Conservation (phyloP, 345 rosid species). For the Moringa oleifera region DNA sequence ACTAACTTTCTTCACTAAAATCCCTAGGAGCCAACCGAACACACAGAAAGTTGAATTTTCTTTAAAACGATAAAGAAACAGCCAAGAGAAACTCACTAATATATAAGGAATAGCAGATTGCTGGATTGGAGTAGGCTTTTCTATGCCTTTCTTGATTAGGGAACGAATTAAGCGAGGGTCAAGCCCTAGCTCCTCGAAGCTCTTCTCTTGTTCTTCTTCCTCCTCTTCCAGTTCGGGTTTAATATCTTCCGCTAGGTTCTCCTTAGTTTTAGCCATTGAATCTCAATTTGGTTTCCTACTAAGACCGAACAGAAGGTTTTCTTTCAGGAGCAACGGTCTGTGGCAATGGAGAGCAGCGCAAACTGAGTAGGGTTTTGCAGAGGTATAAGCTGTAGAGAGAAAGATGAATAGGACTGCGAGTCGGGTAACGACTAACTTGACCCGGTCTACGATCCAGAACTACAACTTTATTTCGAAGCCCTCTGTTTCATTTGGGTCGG, state of each 20-base stretch:
- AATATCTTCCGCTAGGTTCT: constrained; percentile 17
- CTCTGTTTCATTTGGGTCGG: no score
- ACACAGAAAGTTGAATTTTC: neutral
- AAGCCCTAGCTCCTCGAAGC: constrained; percentile 72
- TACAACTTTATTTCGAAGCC: no score
- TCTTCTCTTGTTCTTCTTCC: constrained; percentile 40
- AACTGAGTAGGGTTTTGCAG: no score
- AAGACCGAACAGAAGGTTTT: no score
- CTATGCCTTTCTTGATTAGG: constrained; percentile 55
- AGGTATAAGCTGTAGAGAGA: no score
- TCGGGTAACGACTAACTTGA: no score
- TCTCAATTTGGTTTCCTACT: neutral
- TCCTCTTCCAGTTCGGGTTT: constrained; percentile 13
- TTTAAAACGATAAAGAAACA: neutral
- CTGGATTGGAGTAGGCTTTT: constrained; percentile 77
- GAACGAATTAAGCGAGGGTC: constrained; percentile 80
- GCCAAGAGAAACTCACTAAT: constrained; percentile 34
- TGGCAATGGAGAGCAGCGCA: no score
- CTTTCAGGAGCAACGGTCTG: no score
- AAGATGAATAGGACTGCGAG: no score
- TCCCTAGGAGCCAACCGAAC: neutral
- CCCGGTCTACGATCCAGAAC: no score
- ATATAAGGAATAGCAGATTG: constrained; percentile 61
- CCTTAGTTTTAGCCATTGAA: constrained; percentile 15
- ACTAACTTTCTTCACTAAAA: neutral